Base-by-base conservation (phyloP, 2,329 filamentous ascomycete genomes). In the Stachybotrys elegans region DNA sequence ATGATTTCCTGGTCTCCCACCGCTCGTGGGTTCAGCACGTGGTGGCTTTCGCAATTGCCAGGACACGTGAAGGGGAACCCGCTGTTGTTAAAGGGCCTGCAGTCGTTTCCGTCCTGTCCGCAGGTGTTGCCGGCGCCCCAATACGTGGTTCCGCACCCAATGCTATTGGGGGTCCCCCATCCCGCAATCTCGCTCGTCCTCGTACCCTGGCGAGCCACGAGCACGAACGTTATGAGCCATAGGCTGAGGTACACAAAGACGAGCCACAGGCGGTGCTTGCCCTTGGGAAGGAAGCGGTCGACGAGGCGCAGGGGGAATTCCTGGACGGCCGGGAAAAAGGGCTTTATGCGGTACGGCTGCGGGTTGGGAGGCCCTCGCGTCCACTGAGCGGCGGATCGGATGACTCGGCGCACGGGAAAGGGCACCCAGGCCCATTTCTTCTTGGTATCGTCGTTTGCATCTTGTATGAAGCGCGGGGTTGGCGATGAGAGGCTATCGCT, bases 1-100 rank as follows among this genome's bases (percentile, higher is more conserved):
- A 77, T 69, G 41, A 87, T 68, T 51, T 84, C 78, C 53, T 83
- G 73, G 50, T 81, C 77, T 25, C 88, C 88, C 5, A 93, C 86
- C 7, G 87, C 86, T 52, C 86, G 78, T 16, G 85, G 84, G 52
- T 90, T 87, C 29, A 87, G 68, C 2, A 87, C 71, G 51, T 78
- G 71, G 45, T 79, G 78, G 55, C 76, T 78, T 36, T 75, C 76
- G 61, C 88, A 93, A 54, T 81, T 83, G 14, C 82, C 85, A 2
- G 86, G 81, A 56, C 88, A 93, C 43, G 83, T 75, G 58, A 93
- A 93, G 1, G 86, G 73, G 53, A 89, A 82, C 1, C 80, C 79
- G 44, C 71, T 78, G 50, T 81, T 83, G 46, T 76, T 77, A 57
- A 93, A 93, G 0, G 88, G 88, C 8, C 86, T 79, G 57, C 88